These are phyloP conservation scores for Acanthamoeba castellanii DNA, from an alignment of 208 protist species.

Conservation along the genomic window DNA sequence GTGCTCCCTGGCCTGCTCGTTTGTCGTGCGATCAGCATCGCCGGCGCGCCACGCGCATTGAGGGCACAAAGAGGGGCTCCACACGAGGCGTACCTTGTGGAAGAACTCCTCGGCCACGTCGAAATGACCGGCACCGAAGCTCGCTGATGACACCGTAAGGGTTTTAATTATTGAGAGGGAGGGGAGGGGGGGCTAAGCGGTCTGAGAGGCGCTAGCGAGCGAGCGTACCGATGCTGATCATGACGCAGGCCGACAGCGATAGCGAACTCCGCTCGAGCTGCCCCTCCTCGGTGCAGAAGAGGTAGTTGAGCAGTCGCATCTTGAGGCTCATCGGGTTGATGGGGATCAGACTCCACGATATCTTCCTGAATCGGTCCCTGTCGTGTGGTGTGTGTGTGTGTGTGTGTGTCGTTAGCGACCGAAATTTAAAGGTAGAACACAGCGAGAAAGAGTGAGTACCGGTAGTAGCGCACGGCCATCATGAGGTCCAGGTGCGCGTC, in stretches of 20 bases:
- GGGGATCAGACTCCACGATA: constrained; percentile 22
- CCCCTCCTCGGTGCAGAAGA: constrained; percentile 4
- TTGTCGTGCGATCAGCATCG: background rate
- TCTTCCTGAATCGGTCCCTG: constrained; percentile 27
- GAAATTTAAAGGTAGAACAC: background rate
- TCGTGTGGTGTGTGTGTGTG: background rate
- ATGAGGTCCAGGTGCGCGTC: constrained; percentile 20
- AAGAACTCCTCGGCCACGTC: constrained; percentile 30
- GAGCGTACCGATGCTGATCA: constrained; percentile 29
- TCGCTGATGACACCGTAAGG: background rate
- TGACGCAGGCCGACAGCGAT: constrained; percentile 16
- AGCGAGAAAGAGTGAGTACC: background rate
- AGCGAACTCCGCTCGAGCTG: background rate
- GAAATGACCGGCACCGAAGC: constrained; percentile 23
- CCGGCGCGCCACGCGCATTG: too few species aligned
- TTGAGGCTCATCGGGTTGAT: constrained; percentile 52
- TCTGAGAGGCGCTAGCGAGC: background rate
- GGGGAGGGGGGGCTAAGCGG: background rate
- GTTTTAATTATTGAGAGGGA: background rate
- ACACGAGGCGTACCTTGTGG: background rate
- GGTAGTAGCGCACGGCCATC: constrained; percentile 25
- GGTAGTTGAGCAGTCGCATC: constrained; percentile 26
- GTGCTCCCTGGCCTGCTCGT: background rate
- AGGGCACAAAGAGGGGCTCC: too few species aligned
- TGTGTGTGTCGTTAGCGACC: too few species aligned